A percentile compares a stretch with the other conserved stretches of the same genome.
Evolutionary conservation across 768 basidiomycete genomes (phyloP).

Genomic region (Tylopilus cervinicoccineus): DNA sequence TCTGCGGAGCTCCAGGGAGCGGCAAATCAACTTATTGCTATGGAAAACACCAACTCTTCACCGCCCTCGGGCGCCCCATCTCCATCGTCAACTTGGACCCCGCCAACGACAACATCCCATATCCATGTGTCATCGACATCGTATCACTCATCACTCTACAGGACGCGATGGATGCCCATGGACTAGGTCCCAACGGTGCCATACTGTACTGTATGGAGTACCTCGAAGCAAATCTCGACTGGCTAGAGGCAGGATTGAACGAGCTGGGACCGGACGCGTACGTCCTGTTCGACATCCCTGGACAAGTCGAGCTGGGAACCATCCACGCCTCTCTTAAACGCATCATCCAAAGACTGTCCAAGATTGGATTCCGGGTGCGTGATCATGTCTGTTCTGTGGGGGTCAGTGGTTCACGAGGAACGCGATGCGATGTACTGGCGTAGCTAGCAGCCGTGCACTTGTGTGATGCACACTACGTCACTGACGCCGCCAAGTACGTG

Average conservation of each 20-base stretch:
- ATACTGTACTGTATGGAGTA: slow-evolving; percentile 98
- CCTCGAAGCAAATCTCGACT: slow-evolving; percentile 91
- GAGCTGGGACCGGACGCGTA: slow-evolving; percentile 73
- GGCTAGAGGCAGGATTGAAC: slow-evolving; percentile 66
- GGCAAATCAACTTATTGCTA: slow-evolving; percentile 89
- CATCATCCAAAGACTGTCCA: slow-evolving; percentile 67
- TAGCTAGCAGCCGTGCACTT: slow-evolving; percentile 93
- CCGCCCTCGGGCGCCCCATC: slow-evolving; percentile 80
- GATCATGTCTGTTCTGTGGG: slow-evolving; percentile 9
- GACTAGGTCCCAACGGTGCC: slow-evolving; percentile 91
- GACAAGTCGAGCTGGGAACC: slow-evolving; percentile 96
- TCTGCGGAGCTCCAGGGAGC: slow-evolving; percentile 81
- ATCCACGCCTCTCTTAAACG: slow-evolving; percentile 88
- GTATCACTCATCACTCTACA: slow-evolving; percentile 80
- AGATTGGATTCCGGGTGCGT: slow-evolving; percentile 82
- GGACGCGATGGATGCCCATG: slow-evolving; percentile 80
- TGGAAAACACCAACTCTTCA: slow-evolving; percentile 85
- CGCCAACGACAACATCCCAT: slow-evolving; percentile 85
- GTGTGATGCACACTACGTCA: slow-evolving; percentile 96
- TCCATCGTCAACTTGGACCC: slow-evolving; percentile 95
- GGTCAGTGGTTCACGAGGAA: not conserved
- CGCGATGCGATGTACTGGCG: slow-evolving; percentile 2
- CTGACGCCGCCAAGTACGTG: slow-evolving; percentile 92
- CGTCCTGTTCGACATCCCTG: slow-evolving; percentile 92
- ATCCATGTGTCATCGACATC: slow-evolving; percentile 88